Evolutionary conservation across 2,329 filamentous ascomycete genomes (phyloP), one percentile per base, ranked within the genome.

Genomic region (Monosporascus sp.): DNA sequence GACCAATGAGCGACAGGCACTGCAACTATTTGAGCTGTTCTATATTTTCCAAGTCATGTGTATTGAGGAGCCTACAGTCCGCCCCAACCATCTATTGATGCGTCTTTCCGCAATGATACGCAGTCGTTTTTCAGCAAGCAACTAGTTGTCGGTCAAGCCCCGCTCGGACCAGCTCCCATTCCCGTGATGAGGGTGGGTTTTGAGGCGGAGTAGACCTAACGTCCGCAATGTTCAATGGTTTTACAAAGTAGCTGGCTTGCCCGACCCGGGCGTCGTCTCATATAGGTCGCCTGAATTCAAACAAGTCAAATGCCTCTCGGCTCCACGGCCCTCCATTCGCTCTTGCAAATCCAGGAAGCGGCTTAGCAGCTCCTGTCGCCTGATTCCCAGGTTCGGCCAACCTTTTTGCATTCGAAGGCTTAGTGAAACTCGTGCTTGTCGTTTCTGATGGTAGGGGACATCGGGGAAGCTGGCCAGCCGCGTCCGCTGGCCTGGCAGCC

Each of bases 271-370:
- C 38, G 38, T 41, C 7, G 20, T 44, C 20, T 53, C 55, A 62
- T 41, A 66, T 17, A 66, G 84, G 85, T 47, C 81, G 74, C 62
- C 77, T 82, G 62, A 73, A 79, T 38, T 81, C 83, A 56, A 89
- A 79, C 47, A 89, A 63, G 65, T 89, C 86, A 58, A 81, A 76
- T 1, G 86, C 85, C 63, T 89, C 85, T 24, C 76, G 78, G 59
- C 84, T 88, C 86, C 86, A 89, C 0, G 86, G 81, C 3, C 85
- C 85, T 17, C 80, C 72, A 58, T 79, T 81, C 3, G 74, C 76
- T 60, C 72, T 77, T 2, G 69, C 69, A 52, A 80, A 79, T 2
- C 72, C 73, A 9, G 74, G 71, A 53, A 76, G 63, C n/a, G 54
- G 54, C 58, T 56, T 51, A 36, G 48, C 36, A 37, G 47, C 42